phyloP scores from a whole-genome alignment of 2,329 filamentous ascomycete species.

The Acrocalymma vagum region DNA sequence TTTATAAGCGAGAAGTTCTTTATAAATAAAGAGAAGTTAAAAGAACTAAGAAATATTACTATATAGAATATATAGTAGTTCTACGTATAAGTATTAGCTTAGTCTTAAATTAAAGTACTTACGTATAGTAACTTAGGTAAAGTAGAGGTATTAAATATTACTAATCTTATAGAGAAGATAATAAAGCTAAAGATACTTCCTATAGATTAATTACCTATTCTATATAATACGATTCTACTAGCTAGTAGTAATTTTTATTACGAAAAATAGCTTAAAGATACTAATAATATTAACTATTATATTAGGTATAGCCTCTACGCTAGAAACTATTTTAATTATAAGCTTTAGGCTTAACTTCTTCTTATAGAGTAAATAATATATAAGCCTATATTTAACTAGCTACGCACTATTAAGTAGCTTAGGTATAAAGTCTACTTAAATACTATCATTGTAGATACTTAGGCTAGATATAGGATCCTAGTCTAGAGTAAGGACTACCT shows the following conservation, averaged over 20 bases:
- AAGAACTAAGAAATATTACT: constrained; percentile 78
- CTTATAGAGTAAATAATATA: constrained; percentile 90
- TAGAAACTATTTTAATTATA: constrained; percentile 65
- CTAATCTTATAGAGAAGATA: constrained; percentile 80
- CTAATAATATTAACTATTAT: constrained; percentile 76
- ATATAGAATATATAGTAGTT: constrained; percentile 78
- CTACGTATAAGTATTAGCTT: constrained; percentile 79
- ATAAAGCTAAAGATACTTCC: constrained; percentile 80
- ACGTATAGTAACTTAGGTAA: constrained; percentile 94
- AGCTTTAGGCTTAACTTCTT: constrained; percentile 76
- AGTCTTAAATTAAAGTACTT: constrained; percentile 87
- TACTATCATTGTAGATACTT: constrained; percentile 75
- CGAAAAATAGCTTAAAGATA: constrained; percentile 81
- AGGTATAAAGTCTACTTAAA: constrained; percentile 96
- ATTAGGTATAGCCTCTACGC: constrained; percentile 58
- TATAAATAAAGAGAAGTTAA: constrained; percentile 80
- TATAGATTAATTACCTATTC: constrained; percentile 79
- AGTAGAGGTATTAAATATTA: constrained; percentile 87
- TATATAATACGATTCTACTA: constrained; percentile 79
- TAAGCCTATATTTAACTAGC: constrained; percentile 92
- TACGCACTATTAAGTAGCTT: constrained; percentile 95
- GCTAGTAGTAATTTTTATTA: constrained; percentile 85
- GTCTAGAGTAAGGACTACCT: constrained; percentile 87
- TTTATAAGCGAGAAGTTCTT: constrained; percentile 79
- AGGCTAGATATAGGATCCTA: constrained; percentile 81